A percentile compares a stretch with the other conserved stretches of the same genome.
Evolutionary conservation across 768 basidiomycete species (phyloP).

Genomic region (Auriculariales sp.): DNA sequence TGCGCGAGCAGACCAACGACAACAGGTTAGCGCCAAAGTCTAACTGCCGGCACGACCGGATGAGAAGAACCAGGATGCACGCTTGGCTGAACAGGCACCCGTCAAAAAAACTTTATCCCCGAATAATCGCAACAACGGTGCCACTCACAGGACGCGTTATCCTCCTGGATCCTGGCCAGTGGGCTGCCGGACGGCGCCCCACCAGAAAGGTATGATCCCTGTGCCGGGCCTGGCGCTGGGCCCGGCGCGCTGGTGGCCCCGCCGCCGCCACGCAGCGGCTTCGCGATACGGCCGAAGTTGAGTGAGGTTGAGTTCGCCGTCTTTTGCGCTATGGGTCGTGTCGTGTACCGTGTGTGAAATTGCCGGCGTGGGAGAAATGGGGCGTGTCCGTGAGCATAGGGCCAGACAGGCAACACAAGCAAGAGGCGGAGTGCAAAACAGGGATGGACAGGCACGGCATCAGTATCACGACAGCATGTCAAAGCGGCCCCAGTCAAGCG

Average conservation of each 20-base stretch:
- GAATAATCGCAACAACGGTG: slow-evolving; percentile 1
- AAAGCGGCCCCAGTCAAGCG: background rate
- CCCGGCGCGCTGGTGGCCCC: slow-evolving; percentile 32
- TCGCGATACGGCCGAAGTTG: slow-evolving; percentile 89
- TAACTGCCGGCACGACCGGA: background rate
- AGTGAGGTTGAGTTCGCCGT: slow-evolving; percentile 53
- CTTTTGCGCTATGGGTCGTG: slow-evolving; percentile 50
- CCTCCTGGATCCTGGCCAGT: slow-evolving; percentile 54
- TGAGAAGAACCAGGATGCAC: slow-evolving; percentile 80
- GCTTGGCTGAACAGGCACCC: slow-evolving; percentile 46
- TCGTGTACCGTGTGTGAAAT: slow-evolving; percentile 3
- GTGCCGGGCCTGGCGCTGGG: slow-evolving; percentile 21
- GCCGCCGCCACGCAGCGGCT: slow-evolving; percentile 89
- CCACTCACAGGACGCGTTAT: slow-evolving; percentile 1
- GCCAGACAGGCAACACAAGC: slow-evolving; percentile 9
- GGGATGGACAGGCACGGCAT: slow-evolving; percentile 4
- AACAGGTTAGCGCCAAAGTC: background rate
- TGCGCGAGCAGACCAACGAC: background rate
- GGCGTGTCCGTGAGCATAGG: background rate
- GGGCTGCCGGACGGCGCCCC: slow-evolving; percentile 45
- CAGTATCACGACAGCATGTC: background rate
- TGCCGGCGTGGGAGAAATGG: background rate
- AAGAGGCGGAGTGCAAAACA: slow-evolving; percentile 6
- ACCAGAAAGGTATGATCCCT: slow-evolving; percentile 12
- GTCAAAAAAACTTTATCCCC: slow-evolving; percentile 8